Evolutionary conservation across 352 stramenopile genomes (phyloP).

Genomic region (Aphanomyces cochlioides): DNA sequence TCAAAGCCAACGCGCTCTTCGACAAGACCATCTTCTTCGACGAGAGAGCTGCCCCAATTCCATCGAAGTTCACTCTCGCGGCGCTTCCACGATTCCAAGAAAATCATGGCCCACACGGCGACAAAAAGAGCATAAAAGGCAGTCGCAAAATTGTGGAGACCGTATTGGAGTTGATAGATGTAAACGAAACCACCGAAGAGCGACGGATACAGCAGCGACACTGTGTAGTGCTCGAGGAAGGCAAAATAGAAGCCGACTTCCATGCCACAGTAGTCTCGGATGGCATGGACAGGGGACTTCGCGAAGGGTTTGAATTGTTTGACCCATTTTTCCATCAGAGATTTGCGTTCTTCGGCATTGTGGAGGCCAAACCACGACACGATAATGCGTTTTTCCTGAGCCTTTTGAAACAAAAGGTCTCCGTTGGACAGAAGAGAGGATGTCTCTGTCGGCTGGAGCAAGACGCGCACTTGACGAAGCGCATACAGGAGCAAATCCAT

Average conservation of each 20-base stretch:
- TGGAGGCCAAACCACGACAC: slow-evolving; percentile 73
- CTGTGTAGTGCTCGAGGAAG: slow-evolving; percentile 94
- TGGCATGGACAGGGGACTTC: slow-evolving; percentile 50
- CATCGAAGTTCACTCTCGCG: slow-evolving; percentile 79
- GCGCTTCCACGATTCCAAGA: slow-evolving; percentile 91
- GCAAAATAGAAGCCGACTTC: slow-evolving; percentile 97
- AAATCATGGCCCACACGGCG: slow-evolving; percentile 85
- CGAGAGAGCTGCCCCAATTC: slow-evolving; percentile 58
- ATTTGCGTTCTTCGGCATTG: slow-evolving; percentile 59
- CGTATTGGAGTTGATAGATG: slow-evolving; percentile 71
- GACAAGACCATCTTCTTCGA: slow-evolving; percentile 44
- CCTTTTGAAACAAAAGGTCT: slow-evolving; percentile 64
- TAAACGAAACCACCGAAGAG: slow-evolving; percentile 87
- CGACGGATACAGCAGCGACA: slow-evolving; percentile 90
- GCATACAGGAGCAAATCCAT: slow-evolving; percentile 76
- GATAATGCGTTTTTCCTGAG: slow-evolving; percentile 59
- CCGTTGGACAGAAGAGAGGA: slow-evolving; percentile 52
- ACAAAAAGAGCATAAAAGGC: slow-evolving; percentile 87
- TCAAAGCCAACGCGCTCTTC: slow-evolving; percentile 64
- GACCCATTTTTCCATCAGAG: slow-evolving; percentile 69
- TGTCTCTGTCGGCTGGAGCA: slow-evolving; percentile 35
- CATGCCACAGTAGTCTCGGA: slow-evolving; percentile 79
- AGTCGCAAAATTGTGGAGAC: slow-evolving; percentile 42
- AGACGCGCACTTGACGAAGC: slow-evolving; percentile 54
- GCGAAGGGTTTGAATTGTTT: slow-evolving; percentile 49